phyloP scores from a whole-genome alignment of 139 green algal species.

The Tetradesmus lagerheimii region DNA sequence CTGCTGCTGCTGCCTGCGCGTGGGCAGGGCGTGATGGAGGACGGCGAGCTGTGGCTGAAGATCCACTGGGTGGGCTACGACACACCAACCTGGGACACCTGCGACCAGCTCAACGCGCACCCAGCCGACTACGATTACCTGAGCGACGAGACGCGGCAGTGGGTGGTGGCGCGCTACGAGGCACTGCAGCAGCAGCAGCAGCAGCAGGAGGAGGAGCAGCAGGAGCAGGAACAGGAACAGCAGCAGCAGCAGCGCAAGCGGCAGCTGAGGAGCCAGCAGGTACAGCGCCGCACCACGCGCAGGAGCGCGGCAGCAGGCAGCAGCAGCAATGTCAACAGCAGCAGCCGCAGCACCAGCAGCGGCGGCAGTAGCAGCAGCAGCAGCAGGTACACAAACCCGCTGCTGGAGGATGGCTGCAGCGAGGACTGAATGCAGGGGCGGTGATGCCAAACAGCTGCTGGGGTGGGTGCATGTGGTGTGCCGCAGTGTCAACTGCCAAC shows the following conservation, averaged over 20 bases:
- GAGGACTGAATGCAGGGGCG: too few species aligned
- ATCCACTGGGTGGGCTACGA: background rate
- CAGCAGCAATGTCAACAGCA: background rate
- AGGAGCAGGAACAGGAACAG: background rate
- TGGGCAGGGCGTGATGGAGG: background rate
- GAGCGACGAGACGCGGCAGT: background rate
- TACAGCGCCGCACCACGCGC: background rate
- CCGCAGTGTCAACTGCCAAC: too few species aligned
- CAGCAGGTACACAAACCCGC: background rate
- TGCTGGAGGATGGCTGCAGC: background rate
- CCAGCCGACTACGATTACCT: background rate
- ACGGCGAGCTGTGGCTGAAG: background rate
- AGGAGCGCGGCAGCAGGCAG: background rate
- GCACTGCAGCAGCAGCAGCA: background rate
- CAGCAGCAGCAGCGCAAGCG: background rate
- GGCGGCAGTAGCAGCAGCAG: background rate
- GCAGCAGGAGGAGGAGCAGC: background rate
- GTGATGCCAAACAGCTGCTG: too few species aligned
- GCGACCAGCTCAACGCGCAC: background rate
- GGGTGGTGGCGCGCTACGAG: background rate
- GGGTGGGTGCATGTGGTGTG: too few species aligned
- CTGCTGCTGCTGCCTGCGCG: too few species aligned
- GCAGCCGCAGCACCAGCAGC: background rate
- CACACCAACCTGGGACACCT: background rate
- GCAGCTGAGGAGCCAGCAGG: background rate